Conservation (phyloP, 1,139 yeast genomes). For the Debaryomyces sp. region DNA sequence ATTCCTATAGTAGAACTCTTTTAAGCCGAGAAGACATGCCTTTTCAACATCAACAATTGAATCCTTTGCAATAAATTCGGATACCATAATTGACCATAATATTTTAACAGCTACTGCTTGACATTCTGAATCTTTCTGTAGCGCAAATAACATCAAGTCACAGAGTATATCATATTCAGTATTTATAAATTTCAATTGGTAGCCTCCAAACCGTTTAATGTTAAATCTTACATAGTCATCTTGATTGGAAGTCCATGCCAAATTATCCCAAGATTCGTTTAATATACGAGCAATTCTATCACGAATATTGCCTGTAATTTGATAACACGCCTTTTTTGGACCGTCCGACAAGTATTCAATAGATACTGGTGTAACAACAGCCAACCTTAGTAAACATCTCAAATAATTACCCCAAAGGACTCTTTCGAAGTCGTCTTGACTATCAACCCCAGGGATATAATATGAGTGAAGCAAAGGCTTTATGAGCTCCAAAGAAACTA, state of each 20-base stretch:
- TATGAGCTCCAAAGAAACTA: conserved; percentile 59
- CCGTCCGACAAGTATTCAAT: conserved; percentile 68
- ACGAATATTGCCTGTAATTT: conserved; percentile 67
- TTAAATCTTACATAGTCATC: conserved; percentile 67
- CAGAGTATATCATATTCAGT: conserved; percentile 63
- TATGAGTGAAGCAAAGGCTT: conserved; percentile 55
- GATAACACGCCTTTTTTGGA: conserved; percentile 71
- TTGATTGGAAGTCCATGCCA: conserved; percentile 68
- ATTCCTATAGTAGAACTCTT: conserved; percentile 62
- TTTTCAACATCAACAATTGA: conserved; percentile 62
- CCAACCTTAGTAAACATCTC: conserved; percentile 55
- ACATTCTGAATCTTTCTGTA: conserved; percentile 68
- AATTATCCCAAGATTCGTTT: conserved; percentile 68
- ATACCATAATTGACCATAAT: conserved; percentile 70
- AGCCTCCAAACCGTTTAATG: conserved; percentile 66
- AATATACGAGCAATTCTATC: conserved; percentile 59
- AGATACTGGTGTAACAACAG: conserved; percentile 59
- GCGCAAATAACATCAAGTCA: conserved; percentile 66
- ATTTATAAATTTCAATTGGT: conserved; percentile 67
- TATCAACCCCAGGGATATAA: conserved; percentile 57
- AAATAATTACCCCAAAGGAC: conserved; percentile 69
- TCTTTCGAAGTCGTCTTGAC: conserved; percentile 53
- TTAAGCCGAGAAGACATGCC: conserved; percentile 63
- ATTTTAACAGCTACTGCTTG: conserved; percentile 68
- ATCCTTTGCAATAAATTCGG: conserved; percentile 66